Evolutionary conservation across 371 early-diverging fungal species (phyloP).

Genomic region (Capillidium heterosporum): DNA sequence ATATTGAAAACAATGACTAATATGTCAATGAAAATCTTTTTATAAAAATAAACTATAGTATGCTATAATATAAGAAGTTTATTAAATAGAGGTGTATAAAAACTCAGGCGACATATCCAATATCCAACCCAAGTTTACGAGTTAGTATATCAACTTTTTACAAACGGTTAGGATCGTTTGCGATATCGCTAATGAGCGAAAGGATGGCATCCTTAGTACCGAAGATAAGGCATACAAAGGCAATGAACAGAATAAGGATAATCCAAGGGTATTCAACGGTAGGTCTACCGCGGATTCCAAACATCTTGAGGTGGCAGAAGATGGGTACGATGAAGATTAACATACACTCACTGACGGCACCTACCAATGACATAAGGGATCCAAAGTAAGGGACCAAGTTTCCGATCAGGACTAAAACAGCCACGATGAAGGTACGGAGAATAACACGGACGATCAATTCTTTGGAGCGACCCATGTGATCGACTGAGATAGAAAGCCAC

Average conservation of each 20-base stretch:
- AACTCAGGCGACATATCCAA: no score
- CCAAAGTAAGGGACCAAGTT: conserved; percentile 58
- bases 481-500: conserved; percentile 41
- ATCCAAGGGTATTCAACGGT: conserved; percentile 34
- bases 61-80: no score
- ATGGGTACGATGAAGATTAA: conserved; percentile 70
- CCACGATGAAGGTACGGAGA: conserved; percentile 36
- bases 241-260: conserved; percentile 34
- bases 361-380: conserved; percentile 61
- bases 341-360: conserved; percentile 54
- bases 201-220: conserved; percentile 51
- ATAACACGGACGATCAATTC: conserved; percentile 30
- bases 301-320: conserved; percentile 55
- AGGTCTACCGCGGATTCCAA: conserved; percentile 36
- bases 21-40: no score
- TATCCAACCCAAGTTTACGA: no score
- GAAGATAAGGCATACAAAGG: conserved; percentile 46
- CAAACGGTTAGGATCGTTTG: no score
- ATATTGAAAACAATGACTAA: no score
- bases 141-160: no score
- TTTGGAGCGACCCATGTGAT: conserved; percentile 19
- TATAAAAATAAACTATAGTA: no score
- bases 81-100: no score
- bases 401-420: conserved; percentile 31
- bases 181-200: conserved; percentile 15